phyloP scores from a whole-genome alignment of 2,329 filamentous ascomycete species.

The Pyricularia sp. region DNA sequence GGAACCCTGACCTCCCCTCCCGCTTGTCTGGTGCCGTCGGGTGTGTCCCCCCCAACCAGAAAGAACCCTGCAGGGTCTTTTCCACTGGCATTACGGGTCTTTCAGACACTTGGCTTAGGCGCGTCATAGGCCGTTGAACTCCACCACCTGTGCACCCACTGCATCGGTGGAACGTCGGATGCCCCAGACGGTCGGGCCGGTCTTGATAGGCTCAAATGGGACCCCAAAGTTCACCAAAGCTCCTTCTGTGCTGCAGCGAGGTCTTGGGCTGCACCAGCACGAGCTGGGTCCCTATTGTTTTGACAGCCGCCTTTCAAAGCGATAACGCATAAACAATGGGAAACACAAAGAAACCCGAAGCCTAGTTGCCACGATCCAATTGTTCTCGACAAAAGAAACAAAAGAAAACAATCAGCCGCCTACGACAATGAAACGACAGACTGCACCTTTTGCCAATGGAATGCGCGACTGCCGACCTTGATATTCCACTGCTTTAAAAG shows the following conservation, averaged over 20 bases:
- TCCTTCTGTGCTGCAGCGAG: background rate
- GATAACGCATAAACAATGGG: background rate
- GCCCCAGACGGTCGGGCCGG: background rate
- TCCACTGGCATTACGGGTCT: background rate
- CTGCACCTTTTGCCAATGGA: background rate
- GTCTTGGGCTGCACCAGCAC: background rate
- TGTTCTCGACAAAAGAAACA: background rate
- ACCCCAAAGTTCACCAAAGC: background rate
- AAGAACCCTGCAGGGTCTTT: background rate
- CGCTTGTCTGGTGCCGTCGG: background rate
- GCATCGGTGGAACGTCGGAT: background rate
- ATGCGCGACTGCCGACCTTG: background rate
- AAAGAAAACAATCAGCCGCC: background rate
- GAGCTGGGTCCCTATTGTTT: background rate
- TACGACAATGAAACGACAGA: slow-evolving; percentile 1
- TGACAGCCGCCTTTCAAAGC: background rate
- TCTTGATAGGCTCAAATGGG: background rate
- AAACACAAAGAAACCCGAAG: background rate
- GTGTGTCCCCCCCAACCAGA: background rate
- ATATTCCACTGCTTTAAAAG: background rate
- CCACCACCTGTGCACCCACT: background rate
- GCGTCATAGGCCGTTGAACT: background rate
- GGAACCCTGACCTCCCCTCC: background rate
- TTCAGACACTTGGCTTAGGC: background rate
- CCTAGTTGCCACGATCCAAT: background rate